Conservation (phyloP, 2,329 filamentous ascomycete species). For the Microsporum canis region DNA sequence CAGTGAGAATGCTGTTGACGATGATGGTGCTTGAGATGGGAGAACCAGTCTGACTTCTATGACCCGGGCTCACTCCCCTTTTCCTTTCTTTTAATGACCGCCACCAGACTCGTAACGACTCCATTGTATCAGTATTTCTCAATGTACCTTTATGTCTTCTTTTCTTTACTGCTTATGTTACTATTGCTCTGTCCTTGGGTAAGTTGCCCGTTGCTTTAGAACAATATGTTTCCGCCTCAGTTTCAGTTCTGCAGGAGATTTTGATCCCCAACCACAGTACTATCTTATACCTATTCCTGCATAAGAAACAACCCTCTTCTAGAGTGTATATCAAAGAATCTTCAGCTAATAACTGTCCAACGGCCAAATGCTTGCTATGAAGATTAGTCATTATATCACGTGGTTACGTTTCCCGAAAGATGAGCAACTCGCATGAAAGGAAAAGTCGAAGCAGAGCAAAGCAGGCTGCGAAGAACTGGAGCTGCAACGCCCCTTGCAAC, state of each 20-base stretch:
- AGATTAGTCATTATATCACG: background rate
- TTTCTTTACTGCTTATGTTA: background rate
- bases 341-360: too few relatives aligned
- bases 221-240: background rate
- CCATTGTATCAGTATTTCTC: background rate
- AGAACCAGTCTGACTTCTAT: background rate
- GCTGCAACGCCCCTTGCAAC: background rate
- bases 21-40: background rate
- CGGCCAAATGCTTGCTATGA: too few relatives aligned
- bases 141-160: background rate
- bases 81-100: background rate
- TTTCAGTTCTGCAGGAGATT: background rate
- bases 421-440: background rate
- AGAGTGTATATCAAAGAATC: too few relatives aligned
- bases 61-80: background rate
- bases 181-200: background rate
- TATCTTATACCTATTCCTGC: too few relatives aligned
- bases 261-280: too few relatives aligned
- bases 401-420: background rate
- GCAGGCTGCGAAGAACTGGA: background rate
- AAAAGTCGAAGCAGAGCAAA: background rate
- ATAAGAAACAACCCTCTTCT: too few relatives aligned
- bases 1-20: slow-evolving; percentile 6
- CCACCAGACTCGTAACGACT: background rate
- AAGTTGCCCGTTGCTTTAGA: background rate